Conservation (phyloP, 2,329 filamentous ascomycete species). For the Parastagonospora nodorum region DNA sequence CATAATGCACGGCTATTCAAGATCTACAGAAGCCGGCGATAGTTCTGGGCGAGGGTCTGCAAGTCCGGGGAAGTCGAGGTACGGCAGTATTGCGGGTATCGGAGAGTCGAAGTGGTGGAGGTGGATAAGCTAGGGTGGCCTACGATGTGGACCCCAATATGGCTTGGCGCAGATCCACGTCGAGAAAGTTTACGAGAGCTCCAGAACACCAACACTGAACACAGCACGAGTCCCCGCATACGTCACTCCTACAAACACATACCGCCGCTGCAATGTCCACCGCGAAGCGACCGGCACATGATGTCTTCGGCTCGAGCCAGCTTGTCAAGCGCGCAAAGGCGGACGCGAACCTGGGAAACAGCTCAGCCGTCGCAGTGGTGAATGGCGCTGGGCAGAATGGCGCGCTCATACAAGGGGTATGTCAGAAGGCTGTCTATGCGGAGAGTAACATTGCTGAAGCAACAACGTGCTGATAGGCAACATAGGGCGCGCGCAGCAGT, state of each 20-base stretch:
- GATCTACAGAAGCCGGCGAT: neutral
- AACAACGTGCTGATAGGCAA: slow-evolving; percentile 37
- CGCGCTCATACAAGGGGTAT: slow-evolving; percentile 69
- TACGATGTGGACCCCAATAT: neutral
- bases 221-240: slow-evolving; percentile 5
- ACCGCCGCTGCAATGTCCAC: slow-evolving; percentile 69
- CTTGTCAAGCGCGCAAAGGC: slow-evolving; percentile 89
- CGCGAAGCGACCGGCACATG: slow-evolving; percentile 89
- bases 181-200: slow-evolving; percentile 27
- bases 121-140: neutral
- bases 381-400: slow-evolving; percentile 64
- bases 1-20: slow-evolving; percentile 36
- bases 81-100: slow-evolving; percentile 20
- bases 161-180: slow-evolving; percentile 16
- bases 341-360: slow-evolving; percentile 58
- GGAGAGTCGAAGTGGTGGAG: slow-evolving; percentile 10
- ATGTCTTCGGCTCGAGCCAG: slow-evolving; percentile 78
- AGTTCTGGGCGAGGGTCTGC: neutral
- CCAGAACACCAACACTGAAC: slow-evolving; percentile 2
- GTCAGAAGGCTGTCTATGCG: slow-evolving; percentile 53
- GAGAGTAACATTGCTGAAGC: slow-evolving; percentile 33
- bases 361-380: slow-evolving; percentile 61
- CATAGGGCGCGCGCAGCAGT: slow-evolving; percentile 77
- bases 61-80: slow-evolving; percentile 14
- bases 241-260: slow-evolving; percentile 1